phyloP scores from a whole-genome alignment of 2,329 filamentous ascomycete species.

The Chrysoporthe austroafricana region DNA sequence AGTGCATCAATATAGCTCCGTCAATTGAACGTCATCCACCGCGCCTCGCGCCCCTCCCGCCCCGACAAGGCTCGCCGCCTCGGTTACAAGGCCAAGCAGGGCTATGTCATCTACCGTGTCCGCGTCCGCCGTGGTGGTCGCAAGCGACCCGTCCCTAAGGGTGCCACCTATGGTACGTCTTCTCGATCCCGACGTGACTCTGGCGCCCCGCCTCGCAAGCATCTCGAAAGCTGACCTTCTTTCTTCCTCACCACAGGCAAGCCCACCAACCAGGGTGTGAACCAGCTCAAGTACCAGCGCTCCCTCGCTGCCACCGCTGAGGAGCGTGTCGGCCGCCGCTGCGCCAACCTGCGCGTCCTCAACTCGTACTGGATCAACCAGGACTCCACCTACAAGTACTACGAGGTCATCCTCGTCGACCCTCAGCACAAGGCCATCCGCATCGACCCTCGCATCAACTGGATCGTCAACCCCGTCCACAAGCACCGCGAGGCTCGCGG shows the following conservation, averaged over 20 bases:
- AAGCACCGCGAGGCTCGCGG: conserved; percentile 99
- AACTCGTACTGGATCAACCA: conserved; percentile 99
- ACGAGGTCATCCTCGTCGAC: conserved; percentile 99
- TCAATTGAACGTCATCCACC: conserved; percentile 99
- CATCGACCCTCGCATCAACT: conserved; percentile 99
- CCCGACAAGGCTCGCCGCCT: conserved; percentile 99
- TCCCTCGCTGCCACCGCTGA: conserved; percentile 97
- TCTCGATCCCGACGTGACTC: background rate
- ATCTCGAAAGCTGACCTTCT: conserved; percentile 14
- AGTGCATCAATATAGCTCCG: conserved; percentile 99
- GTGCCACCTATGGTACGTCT: conserved; percentile 89
- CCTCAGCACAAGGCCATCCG: conserved; percentile 99
- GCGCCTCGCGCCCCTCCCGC: conserved; percentile 95
- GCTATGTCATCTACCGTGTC: conserved; percentile 99
- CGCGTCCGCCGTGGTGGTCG: conserved; percentile 98
- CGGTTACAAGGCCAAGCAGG: conserved; percentile 99
- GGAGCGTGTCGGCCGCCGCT: conserved; percentile 99
- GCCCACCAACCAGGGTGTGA: conserved; percentile 99
- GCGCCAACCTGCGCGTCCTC: conserved; percentile 97
- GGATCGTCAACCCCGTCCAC: conserved; percentile 99
- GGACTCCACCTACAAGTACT: conserved; percentile 99
- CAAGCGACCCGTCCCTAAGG: conserved; percentile 95
- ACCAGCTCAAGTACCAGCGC: conserved; percentile 99
- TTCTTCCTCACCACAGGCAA: conserved; percentile 69
- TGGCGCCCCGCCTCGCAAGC: background rate